Evolutionary conservation across 1,284 basidiomycete genomes (phyloP).

Genomic region (Porodaedalea pini): DNA sequence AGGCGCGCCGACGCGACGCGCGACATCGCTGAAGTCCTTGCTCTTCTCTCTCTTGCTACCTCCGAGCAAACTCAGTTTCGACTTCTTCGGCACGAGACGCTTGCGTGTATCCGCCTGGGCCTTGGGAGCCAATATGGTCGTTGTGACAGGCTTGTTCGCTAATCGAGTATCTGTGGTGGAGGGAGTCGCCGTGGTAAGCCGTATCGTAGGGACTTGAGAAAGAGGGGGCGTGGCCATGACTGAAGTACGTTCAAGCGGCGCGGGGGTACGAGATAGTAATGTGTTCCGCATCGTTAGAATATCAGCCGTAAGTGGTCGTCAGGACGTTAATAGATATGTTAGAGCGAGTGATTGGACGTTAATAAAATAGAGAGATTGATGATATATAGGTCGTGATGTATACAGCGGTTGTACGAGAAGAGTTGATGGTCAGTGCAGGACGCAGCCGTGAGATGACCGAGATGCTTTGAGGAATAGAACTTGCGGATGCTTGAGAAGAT

Average conservation of each 20-base stretch:
- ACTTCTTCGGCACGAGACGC: slow-evolving; percentile 72
- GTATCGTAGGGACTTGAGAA: slow-evolving; percentile 52
- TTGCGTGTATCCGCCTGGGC: slow-evolving; percentile 36
- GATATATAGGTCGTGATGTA: slow-evolving; percentile 14
- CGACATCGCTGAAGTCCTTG: slow-evolving; percentile 59
- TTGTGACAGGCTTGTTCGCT: slow-evolving; percentile 29
- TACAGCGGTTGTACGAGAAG: slow-evolving; percentile 6
- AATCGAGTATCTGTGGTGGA: slow-evolving; percentile 46
- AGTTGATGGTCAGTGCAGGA: slow-evolving; percentile 15
- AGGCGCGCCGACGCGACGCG: slow-evolving; percentile 50
- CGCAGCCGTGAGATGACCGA: slow-evolving; percentile 18
- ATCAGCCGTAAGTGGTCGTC: slow-evolving; percentile 8
- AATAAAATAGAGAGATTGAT: neutral
- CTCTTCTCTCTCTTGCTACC: slow-evolving; percentile 34
- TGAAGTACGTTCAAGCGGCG: slow-evolving; percentile 29
- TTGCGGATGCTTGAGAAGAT: slow-evolving; percentile 1
- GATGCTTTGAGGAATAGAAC: neutral
- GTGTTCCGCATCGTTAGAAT: slow-evolving; percentile 16
- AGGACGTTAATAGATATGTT: slow-evolving; percentile 9
- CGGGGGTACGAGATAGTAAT: slow-evolving; percentile 33
- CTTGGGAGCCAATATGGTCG: slow-evolving; percentile 34
- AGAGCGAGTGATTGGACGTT: neutral
- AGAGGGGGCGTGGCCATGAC: slow-evolving; percentile 32
- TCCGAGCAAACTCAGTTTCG: slow-evolving; percentile 55
- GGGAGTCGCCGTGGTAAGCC: slow-evolving; percentile 65